These are phyloP conservation scores for Trypethelium eluteriae DNA, from an alignment of 495 filamentous ascomycete genomes.

Conservation along the genomic window DNA sequence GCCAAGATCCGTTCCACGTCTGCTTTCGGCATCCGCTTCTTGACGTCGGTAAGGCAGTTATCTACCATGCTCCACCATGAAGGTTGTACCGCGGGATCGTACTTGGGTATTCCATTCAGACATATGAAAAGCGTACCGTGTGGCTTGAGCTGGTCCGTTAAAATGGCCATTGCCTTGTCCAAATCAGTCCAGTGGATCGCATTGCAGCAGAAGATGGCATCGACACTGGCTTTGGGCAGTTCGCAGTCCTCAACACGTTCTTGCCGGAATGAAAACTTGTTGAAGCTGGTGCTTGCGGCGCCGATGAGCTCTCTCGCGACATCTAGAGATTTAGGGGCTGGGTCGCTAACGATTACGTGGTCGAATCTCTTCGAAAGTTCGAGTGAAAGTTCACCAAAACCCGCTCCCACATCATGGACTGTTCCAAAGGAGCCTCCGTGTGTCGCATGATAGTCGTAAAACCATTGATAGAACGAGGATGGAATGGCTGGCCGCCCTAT, in stretches of 20 bases:
- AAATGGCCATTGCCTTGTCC: not conserved
- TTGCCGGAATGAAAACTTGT: not conserved
- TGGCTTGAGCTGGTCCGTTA: not conserved
- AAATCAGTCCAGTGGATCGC: not conserved
- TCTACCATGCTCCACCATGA: not conserved
- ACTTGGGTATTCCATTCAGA: not conserved
- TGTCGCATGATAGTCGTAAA: not conserved
- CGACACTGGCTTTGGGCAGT: not conserved
- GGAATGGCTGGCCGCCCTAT: not conserved
- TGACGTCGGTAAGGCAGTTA: not conserved
- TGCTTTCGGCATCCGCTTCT: not conserved
- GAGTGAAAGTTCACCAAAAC: not conserved
- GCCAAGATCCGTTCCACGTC: not conserved
- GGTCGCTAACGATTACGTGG: not conserved
- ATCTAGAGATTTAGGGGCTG: not conserved
- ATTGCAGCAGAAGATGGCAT: not conserved
- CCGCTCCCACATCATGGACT: not conserved
- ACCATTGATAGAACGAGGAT: not conserved
- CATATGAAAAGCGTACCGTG: not conserved
- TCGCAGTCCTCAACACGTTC: not conserved
- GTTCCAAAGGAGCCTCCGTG: constrained; percentile 1
- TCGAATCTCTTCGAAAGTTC: not conserved
- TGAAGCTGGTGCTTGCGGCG: not conserved
- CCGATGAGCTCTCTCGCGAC: not conserved
- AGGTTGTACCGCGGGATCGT: not conserved